phyloP scores from a whole-genome alignment of 306 rosid genomes.

The Oxytropis ochrocephala region DNA sequence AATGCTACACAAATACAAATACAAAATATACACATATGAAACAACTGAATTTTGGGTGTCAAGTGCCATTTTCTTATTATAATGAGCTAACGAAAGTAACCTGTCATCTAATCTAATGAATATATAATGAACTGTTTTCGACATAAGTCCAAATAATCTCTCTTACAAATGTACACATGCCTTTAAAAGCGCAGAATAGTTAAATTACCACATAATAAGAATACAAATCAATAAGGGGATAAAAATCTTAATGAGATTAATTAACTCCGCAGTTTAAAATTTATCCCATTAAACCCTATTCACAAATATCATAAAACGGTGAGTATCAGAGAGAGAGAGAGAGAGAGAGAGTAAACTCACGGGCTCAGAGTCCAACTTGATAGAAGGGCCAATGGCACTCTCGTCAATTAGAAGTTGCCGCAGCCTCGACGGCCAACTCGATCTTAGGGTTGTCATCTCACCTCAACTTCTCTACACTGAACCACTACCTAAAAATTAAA shows the following conservation, averaged over 20 bases:
- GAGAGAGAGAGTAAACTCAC: slow-evolving; percentile 38
- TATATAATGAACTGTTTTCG: too few relatives aligned
- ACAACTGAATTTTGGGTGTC: not conserved
- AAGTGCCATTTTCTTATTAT: too few relatives aligned
- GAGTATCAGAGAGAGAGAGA: not conserved
- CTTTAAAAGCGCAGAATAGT: not conserved
- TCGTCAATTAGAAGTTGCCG: slow-evolving; percentile 86
- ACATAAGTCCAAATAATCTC: not conserved
- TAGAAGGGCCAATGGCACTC: slow-evolving; percentile 76
- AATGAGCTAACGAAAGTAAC: too few relatives aligned
- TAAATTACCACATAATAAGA: not conserved
- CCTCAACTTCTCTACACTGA: slow-evolving; percentile 61
- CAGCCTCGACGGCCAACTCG: slow-evolving; percentile 95
- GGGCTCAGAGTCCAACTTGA: slow-evolving; percentile 81
- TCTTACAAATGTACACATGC: not conserved
- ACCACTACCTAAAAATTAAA: slow-evolving; percentile 33
- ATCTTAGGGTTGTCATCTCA: slow-evolving; percentile 80
- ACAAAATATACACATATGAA: not conserved
- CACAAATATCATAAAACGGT: not conserved
- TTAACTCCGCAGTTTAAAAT: not conserved
- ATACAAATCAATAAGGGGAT: not conserved
- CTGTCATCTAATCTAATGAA: too few relatives aligned
- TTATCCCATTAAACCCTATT: slow-evolving; percentile 15
- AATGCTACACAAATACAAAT: not conserved
- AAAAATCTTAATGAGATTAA: slow-evolving; percentile 5